Base-by-base conservation (phyloP, 139 green algal species). In the Micromonas pusilla region DNA sequence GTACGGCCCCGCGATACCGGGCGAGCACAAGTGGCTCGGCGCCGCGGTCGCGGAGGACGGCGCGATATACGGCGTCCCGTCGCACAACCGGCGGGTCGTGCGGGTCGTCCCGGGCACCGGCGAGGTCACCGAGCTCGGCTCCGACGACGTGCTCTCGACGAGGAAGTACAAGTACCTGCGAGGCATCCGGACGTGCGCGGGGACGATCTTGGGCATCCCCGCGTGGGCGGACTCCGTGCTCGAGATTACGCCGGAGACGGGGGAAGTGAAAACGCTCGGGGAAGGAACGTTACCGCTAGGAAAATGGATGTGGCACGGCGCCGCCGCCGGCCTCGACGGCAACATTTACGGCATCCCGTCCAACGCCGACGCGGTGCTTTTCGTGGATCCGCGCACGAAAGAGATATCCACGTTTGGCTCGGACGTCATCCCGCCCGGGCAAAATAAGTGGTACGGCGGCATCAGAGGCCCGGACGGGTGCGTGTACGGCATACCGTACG, bases 371-470 rank as follows among this genome's bases (percentile, higher is more conserved):
- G 25, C 19, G 0, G 77, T 82, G 3, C 57, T 82, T 1, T 2
- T 31, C 21, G 57, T 78, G 2, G 52, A 70, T 25, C 25, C 53
- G 23, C 20, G 38, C 3, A 75, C 68, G 37, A 39, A 62, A 1
- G 23, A 62, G 38, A 19, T 64, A 26, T 62, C 21, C 38, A 21
- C 25, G 23, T 28, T 63, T 16, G 68, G 36, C 68, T 16, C 28
- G 33, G 26, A 62, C 1, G 25, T 34, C 1, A 70, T 70, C 20
- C 31, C 63, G 3, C 28, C 32, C 16, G 21, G 30, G 37, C 52
- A 63, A 20, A 81, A 83, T 4, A 83, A 83, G 70, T 83, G 70
- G 70, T 79, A 83, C 45, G 78, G 78, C 3, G 78, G 78, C 25
- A 64, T 79, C 38, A 73, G 30, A 19, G 78, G 34, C 28, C 30